Percentiles rank a stretch among this genome's conserved stretches.
phyloP scores from a whole-genome alignment of 2,329 filamentous ascomycete species.

The Pestalotiopsis sp. region DNA sequence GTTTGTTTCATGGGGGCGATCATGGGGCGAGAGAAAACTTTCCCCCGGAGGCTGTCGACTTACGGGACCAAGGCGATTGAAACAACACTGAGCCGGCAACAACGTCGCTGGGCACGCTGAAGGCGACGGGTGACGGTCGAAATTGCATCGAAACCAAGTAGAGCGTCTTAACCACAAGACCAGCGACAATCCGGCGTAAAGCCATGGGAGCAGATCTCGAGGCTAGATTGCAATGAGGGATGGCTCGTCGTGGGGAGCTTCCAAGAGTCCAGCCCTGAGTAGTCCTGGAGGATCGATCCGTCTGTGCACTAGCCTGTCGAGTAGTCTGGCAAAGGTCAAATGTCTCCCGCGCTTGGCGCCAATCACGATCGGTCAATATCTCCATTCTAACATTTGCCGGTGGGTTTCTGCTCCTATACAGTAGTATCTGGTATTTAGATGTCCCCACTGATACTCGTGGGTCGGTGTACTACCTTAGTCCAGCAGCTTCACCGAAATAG shows the following conservation, averaged over 20 bases:
- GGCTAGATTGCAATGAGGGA: background rate
- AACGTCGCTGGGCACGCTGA: background rate
- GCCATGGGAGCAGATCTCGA: background rate
- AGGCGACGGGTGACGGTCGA: background rate
- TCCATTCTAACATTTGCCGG: too few species aligned
- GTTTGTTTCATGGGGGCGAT: background rate
- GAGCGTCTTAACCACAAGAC: background rate
- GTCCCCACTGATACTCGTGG: too few species aligned
- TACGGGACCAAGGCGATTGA: background rate
- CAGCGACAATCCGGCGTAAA: background rate
- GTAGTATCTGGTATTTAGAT: too few species aligned
- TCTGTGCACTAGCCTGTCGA: background rate
- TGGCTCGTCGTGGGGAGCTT: background rate
- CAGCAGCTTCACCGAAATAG: too few species aligned
- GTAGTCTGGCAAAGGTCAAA: background rate
- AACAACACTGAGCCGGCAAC: background rate
- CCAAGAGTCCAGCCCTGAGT: background rate
- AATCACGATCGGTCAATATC: background rate
- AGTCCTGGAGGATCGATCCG: background rate
- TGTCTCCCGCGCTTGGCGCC: background rate
- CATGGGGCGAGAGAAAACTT: background rate
- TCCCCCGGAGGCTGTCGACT: background rate
- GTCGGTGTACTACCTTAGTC: too few species aligned
- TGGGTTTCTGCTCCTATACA: too few species aligned
- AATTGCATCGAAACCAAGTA: background rate